Conservation (phyloP, 352 stramenopile species). For the Globisporangium apiculatum region DNA sequence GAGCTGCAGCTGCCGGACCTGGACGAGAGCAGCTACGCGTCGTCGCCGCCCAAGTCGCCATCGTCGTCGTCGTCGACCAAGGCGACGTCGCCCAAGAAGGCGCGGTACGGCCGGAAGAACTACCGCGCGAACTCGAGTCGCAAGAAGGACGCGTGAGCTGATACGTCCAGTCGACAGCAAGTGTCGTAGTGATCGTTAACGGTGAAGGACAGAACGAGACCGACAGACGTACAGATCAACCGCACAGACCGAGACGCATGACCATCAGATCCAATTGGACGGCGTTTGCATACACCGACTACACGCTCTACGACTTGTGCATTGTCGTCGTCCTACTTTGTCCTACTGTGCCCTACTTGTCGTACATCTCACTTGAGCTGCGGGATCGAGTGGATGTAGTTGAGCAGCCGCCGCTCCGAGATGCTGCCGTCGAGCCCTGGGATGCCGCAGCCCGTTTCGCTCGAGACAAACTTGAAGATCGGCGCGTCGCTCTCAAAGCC, state of each 20-base stretch:
- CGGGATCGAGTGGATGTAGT: constrained; percentile 76
- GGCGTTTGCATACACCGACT: too few species aligned
- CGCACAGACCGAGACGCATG: too few species aligned
- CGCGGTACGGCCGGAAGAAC: constrained; percentile 66
- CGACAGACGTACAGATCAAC: too few species aligned
- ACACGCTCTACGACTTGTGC: neutral
- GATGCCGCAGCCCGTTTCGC: constrained; percentile 64
- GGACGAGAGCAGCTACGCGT: neutral
- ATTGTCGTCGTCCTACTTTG: neutral
- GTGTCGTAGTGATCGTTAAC: too few species aligned
- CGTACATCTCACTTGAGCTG: constrained; percentile 21
- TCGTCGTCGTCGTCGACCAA: neutral
- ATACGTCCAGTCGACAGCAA: neutral
- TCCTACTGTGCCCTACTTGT: neutral
- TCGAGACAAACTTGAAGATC: constrained; percentile 88
- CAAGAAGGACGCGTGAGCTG: constrained; percentile 37
- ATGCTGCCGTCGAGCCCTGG: constrained; percentile 79
- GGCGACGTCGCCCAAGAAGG: constrained; percentile 32
- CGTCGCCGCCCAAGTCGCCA: constrained; percentile 25
- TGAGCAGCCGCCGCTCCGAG: constrained; percentile 62
- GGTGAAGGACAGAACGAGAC: too few species aligned
- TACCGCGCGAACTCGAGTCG: constrained; percentile 61
- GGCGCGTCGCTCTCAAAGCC: constrained; percentile 80
- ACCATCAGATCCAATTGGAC: too few species aligned
- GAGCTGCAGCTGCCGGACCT: neutral